Evolutionary conservation across 2,329 filamentous ascomycete genomes (phyloP).

Genomic region (Cladosporium sp.): DNA sequence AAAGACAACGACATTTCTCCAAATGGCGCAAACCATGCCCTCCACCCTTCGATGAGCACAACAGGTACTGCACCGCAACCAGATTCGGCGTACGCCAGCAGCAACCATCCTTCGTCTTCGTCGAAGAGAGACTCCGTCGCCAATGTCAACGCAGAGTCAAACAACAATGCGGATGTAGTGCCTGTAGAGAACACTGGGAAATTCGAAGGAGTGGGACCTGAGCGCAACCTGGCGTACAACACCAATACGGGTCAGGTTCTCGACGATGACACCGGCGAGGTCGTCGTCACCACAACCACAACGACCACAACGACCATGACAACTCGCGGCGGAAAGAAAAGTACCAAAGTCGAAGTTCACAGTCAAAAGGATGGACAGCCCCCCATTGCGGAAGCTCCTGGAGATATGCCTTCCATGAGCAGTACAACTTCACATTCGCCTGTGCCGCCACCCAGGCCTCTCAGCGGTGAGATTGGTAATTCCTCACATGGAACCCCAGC

Average conservation of each 20-base stretch:
- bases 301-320: slow-evolving; percentile 37
- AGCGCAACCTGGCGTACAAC: slow-evolving; percentile 31
- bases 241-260: slow-evolving; percentile 32
- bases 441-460: background rate
- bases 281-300: slow-evolving; percentile 34
- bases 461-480: background rate
- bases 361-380: slow-evolving; percentile 19
- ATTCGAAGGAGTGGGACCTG: slow-evolving; percentile 29
- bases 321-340: slow-evolving; percentile 25
- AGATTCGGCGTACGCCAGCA: slow-evolving; percentile 31
- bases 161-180: slow-evolving; percentile 23
- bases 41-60: slow-evolving; percentile 15
- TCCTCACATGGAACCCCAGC: background rate
- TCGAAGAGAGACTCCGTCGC: slow-evolving; percentile 15
- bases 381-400: slow-evolving; percentile 21
- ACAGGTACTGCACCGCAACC: background rate
- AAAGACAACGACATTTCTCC: slow-evolving; percentile 10
- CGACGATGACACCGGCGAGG: slow-evolving; percentile 34
- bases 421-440: slow-evolving; percentile 11
- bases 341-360: slow-evolving; percentile 24
- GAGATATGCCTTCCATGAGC: slow-evolving; percentile 18
- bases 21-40: background rate
- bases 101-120: slow-evolving; percentile 22
- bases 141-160: slow-evolving; percentile 4
- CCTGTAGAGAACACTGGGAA: slow-evolving; percentile 33